Evolutionary conservation across 1,284 basidiomycete genomes (phyloP), one percentile per base, ranked within the genome.

Genomic region (Austroboletus niveus): DNA sequence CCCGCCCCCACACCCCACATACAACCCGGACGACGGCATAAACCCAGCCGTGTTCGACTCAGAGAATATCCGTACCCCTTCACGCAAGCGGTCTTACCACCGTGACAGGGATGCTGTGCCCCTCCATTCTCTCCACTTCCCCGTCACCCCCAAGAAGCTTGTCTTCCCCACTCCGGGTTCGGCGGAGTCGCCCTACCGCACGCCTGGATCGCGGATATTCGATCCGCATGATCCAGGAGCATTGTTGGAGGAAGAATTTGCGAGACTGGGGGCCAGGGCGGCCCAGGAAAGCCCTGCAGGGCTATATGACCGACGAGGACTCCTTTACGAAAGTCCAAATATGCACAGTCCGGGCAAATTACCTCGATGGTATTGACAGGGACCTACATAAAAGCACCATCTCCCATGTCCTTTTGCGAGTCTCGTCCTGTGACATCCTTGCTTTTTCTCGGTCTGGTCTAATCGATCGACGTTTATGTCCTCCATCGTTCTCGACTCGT

Each of bases 151-250:
- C 12, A 78, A 77, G 62, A 76, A 75, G 39, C 69, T 80, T 14
- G 57, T 70, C 39, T 82, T 82, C 60, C 71, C 74, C 34, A 58
- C 68, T 22, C 54, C 66, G 9, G 59, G 60, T 58, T 53, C 69
- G 8, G 32, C 60, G 57, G 56, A 72, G 57, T 82, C 82, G 9
- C 82, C 83, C 1, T 81, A 81, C 69, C 76, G 82, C n/a, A 84
- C 81, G 4, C 82, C 82, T 8, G 74, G 74, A 10, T 70, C 75
- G 27, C 69, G 76, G 31, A 73, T 85, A 20, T 79, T 79, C 53
- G 86, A 88, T 61, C 85, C 85, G 29, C 82, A 86, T 57, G 85
- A 87, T 64, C 82, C 86, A 6, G 71, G 78, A 20, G 71, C 75
- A 34, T 60, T 87, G 39, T 68, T 88, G 30, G 82, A 87, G 45